Conservation (phyloP, 1,284 basidiomycete species). For the Pascua sp. region DNA sequence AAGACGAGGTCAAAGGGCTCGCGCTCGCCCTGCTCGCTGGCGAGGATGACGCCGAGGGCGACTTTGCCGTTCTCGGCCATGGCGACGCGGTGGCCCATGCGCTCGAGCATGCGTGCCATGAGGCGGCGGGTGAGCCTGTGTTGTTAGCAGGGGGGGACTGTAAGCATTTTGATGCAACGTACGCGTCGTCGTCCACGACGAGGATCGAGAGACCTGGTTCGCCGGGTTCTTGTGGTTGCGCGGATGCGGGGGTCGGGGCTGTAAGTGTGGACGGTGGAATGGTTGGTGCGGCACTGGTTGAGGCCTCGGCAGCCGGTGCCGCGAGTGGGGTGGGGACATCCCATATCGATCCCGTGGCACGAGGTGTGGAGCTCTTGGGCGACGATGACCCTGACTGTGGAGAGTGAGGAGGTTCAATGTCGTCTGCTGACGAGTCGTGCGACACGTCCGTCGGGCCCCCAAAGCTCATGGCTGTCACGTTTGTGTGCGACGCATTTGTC, state of each 20-base stretch:
- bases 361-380: no score
- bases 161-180: not conserved
- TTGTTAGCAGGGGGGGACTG: not conserved
- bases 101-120: slow-evolving; percentile 74
- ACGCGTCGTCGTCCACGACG: slow-evolving; percentile 26
- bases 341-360: no score
- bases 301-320: no score
- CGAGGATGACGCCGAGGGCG: slow-evolving; percentile 66
- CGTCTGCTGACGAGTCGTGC: no score
- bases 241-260: not conserved
- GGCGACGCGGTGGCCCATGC: slow-evolving; percentile 71
- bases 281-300: no score
- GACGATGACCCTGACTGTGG: no score
- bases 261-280: no score
- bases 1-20: slow-evolving; percentile 13
- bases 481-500: no score
- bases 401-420: no score
- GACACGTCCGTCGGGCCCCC: no score
- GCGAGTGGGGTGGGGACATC: no score
- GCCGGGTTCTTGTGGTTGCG: not conserved
- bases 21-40: slow-evolving; percentile 9
- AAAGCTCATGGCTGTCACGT: no score
- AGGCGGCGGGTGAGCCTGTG: slow-evolving; percentile 67
- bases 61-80: slow-evolving; percentile 84
- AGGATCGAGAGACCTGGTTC: slow-evolving; percentile 27